Base-by-base conservation (phyloP, 371 early-diverging fungal genomes). In the Rhizomucor miehei region DNA sequence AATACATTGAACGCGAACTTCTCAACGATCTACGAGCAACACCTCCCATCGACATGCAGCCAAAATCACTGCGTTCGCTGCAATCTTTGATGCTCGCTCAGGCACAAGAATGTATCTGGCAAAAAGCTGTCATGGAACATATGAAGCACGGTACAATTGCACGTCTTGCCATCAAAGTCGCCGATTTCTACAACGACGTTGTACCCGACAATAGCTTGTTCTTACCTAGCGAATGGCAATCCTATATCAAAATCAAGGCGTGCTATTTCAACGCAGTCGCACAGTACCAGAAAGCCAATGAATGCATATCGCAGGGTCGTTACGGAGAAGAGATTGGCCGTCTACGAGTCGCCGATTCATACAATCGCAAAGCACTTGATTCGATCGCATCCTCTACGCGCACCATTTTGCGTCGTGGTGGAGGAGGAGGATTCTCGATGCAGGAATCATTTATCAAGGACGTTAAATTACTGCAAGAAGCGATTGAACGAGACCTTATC, bases 71-170 rank as follows among this genome's bases (percentile, higher is more conserved):
- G 21, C 73, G 76, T 23, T 79, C 86, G 0, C 69, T 89, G n/a
- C 73, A 81, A 9, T 75, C 81, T 37, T 66, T 91, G 37, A 93
- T 91, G 91, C 75, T 94, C 1, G 92, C 92, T 1, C 94, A 93
- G 67, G 94, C 94, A 20, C 94, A 94, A 63, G 94, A 94, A 67
- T 90, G 89, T 51, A 87, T 88, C 13, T 92, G 90, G 90, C 86
- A 85, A 54, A 88, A 92, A 44, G 89, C 91, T 1, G 85, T 89
- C 2, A 76, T 80, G 75, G 92, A 85, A 57, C 84, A 88, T 41
- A 80, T 90, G 73, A 88, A 88, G 56, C 85, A 89, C 55, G 86
- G 78, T 1, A 80, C 84, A 3, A 76, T 94, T 44, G 87, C 93
- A 17, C 82, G 87, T 17, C 71, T 95, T n/a, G 91, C 95, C 1